These are phyloP conservation scores for Colletotrichum caudatum DNA, from an alignment of 2,329 filamentous ascomycete species.

Conservation along the genomic window DNA sequence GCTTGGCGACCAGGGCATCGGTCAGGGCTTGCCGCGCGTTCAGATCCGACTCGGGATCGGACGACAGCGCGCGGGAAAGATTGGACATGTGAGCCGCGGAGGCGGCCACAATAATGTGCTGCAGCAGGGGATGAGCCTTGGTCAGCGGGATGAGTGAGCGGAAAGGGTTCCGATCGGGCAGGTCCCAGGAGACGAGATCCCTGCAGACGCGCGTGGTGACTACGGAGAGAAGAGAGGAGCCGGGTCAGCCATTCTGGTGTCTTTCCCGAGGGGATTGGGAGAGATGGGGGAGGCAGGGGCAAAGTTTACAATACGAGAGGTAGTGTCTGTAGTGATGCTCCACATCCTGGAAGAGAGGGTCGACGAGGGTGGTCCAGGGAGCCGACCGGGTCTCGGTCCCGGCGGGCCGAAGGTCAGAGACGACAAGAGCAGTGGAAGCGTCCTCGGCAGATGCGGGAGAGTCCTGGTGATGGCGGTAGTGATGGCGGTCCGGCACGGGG, in stretches of 20 bases:
- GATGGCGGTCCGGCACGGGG: not conserved
- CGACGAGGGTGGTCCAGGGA: constrained; percentile 55
- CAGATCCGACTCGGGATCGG: constrained; percentile 44
- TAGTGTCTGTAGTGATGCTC: constrained; percentile 58
- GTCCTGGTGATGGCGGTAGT: not conserved
- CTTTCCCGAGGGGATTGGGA: constrained; percentile 15
- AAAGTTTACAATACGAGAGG: constrained; percentile 55
- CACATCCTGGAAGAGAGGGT: constrained; percentile 66
- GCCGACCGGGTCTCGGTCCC: constrained; percentile 44
- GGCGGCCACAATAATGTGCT: constrained; percentile 61
- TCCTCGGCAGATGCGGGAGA: constrained; percentile 4
- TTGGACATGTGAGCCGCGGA: constrained; percentile 63
- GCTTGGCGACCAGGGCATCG: constrained; percentile 60
- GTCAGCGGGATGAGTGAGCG: constrained; percentile 58
- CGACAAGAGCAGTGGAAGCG: constrained; percentile 43
- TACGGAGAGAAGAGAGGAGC: constrained; percentile 50
- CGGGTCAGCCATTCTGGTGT: constrained; percentile 30
- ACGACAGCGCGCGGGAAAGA: constrained; percentile 49
- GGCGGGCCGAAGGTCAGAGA: constrained; percentile 37
- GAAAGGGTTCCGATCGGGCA: constrained; percentile 60
- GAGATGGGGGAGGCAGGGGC: constrained; percentile 23
- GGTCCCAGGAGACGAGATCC: constrained; percentile 63
- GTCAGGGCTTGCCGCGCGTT: constrained; percentile 50
- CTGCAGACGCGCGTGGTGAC: constrained; percentile 63
- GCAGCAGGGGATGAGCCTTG: constrained; percentile 55